Percentiles rank a stretch among this genome's conserved stretches.
These are phyloP conservation scores for Lachancea waltii DNA, from an alignment of 805 yeast genomes.

Conservation along the genomic window DNA sequence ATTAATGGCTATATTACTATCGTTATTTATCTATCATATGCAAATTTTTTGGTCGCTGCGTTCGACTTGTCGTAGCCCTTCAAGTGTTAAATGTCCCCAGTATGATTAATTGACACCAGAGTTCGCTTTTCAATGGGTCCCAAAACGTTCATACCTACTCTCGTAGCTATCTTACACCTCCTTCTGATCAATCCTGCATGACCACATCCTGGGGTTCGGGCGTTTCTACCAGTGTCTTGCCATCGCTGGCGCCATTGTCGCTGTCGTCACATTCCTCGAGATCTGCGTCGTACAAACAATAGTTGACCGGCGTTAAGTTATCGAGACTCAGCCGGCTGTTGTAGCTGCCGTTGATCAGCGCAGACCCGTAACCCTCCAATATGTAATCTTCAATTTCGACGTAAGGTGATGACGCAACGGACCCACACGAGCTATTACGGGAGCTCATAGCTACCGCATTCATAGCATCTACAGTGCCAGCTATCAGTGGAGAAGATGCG, in stretches of 20 bases:
- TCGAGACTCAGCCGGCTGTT: slow-evolving; percentile 7
- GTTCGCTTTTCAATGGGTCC: too few relatives aligned
- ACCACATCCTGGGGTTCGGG: slow-evolving; percentile 7
- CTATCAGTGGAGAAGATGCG: too few relatives aligned
- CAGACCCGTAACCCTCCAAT: slow-evolving; percentile 9
- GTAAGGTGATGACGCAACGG: slow-evolving; percentile 7
- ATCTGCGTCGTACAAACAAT: slow-evolving; percentile 9
- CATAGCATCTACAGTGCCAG: slow-evolving; percentile 1
- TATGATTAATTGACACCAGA: too few relatives aligned
- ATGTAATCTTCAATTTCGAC: slow-evolving; percentile 11
- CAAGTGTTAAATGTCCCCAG: too few relatives aligned
- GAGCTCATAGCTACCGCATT: slow-evolving; percentile 5
- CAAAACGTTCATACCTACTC: too few relatives aligned
- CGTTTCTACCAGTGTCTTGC: slow-evolving; percentile 5
- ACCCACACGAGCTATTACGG: neutral
- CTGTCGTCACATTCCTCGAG: slow-evolving; percentile 8
- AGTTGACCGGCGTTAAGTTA: slow-evolving; percentile 7
- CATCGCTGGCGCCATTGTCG: slow-evolving; percentile 3
- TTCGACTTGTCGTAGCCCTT: too few relatives aligned
- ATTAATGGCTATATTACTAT: too few relatives aligned
- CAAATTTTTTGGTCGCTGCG: too few relatives aligned
- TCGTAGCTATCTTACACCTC: too few relatives aligned
- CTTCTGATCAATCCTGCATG: neutral
- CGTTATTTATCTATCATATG: too few relatives aligned
- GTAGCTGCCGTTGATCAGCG: slow-evolving; percentile 8